Conservation (phyloP, 208 protist genomes). For the Kentomonas sorsogonicus region DNA sequence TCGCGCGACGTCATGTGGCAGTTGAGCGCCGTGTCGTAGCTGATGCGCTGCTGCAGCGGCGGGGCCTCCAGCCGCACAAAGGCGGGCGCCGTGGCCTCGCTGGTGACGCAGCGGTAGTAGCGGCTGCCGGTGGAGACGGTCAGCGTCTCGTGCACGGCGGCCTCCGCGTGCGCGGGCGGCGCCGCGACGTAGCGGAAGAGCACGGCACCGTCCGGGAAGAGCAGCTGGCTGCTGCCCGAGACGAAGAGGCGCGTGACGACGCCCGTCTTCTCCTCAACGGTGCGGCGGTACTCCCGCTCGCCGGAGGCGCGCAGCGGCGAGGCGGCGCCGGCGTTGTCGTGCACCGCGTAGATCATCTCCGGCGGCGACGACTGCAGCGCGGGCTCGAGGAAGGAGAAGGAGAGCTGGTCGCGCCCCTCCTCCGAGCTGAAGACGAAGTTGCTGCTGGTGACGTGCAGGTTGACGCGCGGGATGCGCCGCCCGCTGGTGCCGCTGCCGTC, state of each 20-base stretch:
- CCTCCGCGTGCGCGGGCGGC: background rate
- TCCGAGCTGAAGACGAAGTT: constrained; percentile 22
- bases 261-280: constrained; percentile 38
- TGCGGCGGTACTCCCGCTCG: constrained; percentile 56
- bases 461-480: background rate
- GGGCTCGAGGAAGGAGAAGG: constrained; percentile 19
- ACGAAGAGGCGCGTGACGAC: constrained; percentile 59
- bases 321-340: constrained; percentile 6
- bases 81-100: background rate
- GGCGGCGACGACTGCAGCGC: no score
- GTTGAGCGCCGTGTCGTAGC: constrained; percentile 48
- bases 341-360: background rate
- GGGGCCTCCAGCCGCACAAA: background rate
- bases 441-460: constrained; percentile 17
- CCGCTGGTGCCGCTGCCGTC: background rate
- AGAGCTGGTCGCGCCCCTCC: constrained; percentile 11
- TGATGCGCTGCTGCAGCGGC: background rate
- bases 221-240: constrained; percentile 50
- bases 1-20: constrained; percentile 49
- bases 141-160: constrained; percentile 35
- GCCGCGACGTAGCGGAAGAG: constrained; percentile 31
- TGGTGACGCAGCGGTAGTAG: constrained; percentile 28
- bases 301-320: constrained; percentile 30
- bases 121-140: constrained; percentile 32
- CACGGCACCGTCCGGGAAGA: constrained; percentile 64